Conservation (phyloP, 2,329 filamentous ascomycete species). For the Fusarium drepaniforme region DNA sequence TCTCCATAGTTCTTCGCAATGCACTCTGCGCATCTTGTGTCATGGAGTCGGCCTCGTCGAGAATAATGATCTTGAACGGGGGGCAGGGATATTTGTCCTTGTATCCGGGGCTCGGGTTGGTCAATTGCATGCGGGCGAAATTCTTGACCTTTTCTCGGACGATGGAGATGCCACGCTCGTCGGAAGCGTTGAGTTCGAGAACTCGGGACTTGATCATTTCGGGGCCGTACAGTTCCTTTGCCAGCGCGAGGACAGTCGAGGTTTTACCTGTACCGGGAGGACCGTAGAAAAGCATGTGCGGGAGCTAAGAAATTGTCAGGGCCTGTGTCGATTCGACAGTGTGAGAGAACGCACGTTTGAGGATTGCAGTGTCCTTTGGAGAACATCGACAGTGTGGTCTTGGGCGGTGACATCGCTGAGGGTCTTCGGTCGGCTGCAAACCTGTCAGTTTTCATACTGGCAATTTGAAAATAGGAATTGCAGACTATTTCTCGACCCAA, state of each 20-base stretch:
- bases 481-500: constrained; percentile 99
- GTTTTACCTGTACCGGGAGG: constrained; percentile 98
- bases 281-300: constrained; percentile 99
- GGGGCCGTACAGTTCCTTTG: constrained; percentile 97
- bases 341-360: constrained; percentile 75
- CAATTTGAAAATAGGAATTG: not conserved
- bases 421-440: constrained; percentile 85
- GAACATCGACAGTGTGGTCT: constrained; percentile 94
- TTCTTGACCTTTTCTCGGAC: constrained; percentile 98
- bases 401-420: constrained; percentile 96
- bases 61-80: constrained; percentile 98
- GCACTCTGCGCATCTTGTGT: constrained; percentile 98
- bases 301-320: constrained; percentile 65
- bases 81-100: constrained; percentile 87
- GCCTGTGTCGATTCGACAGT: not conserved
- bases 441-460: constrained; percentile 12
- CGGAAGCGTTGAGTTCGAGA: constrained; percentile 98
- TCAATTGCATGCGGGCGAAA: constrained; percentile 95
- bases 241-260: constrained; percentile 94
- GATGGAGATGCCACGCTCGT: constrained; percentile 97
- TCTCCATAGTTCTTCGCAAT: constrained; percentile 96
- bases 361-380: constrained; percentile 92
- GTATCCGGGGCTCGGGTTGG: constrained; percentile 79
- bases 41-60: constrained; percentile 99
- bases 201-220: constrained; percentile 93